These are phyloP conservation scores for Starmerella vitae DNA, from an alignment of 805 yeast species.

Conservation along the genomic window DNA sequence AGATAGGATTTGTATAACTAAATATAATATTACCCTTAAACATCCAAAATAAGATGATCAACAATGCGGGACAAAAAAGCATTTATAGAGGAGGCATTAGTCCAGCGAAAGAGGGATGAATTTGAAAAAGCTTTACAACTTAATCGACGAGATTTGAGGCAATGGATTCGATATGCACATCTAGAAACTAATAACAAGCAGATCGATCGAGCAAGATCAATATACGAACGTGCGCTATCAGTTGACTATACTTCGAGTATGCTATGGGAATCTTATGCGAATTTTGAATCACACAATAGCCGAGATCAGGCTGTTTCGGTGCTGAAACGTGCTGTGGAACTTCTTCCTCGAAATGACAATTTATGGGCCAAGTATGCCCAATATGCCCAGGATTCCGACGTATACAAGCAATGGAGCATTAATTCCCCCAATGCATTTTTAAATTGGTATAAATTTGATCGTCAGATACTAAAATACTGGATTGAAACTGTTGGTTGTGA, in stretches of 20 bases:
- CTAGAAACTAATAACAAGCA: conserved; percentile 79
- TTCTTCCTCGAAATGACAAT: conserved; percentile 68
- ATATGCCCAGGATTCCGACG: conserved; percentile 55
- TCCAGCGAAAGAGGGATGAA: conserved; percentile 62
- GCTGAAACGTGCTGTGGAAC: conserved; percentile 59
- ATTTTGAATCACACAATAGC: conserved; percentile 43
- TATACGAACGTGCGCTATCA: conserved; percentile 75
- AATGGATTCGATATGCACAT: conserved; percentile 84
- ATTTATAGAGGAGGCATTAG: conserved; percentile 60
- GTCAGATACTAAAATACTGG: conserved; percentile 2
- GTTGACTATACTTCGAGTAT: conserved; percentile 66
- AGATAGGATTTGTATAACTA: not conserved
- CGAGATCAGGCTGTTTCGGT: conserved; percentile 75
- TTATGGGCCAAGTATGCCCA: conserved; percentile 75
- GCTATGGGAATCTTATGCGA: conserved; percentile 74
- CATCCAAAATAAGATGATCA: no score
- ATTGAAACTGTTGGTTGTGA: not conserved
- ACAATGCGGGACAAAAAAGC: no score
- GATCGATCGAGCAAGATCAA: conserved; percentile 62
- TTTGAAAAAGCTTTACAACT: conserved; percentile 79
- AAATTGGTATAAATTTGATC: conserved; percentile 5
- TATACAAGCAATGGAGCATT: conserved; percentile 67
- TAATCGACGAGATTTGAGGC: conserved; percentile 66
- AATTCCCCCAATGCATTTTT: conserved; percentile 1
- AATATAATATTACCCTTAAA: no score